Evolutionary conservation across 23 red algal genomes (phyloP).

Genomic region (Gracilaria gracilis): DNA sequence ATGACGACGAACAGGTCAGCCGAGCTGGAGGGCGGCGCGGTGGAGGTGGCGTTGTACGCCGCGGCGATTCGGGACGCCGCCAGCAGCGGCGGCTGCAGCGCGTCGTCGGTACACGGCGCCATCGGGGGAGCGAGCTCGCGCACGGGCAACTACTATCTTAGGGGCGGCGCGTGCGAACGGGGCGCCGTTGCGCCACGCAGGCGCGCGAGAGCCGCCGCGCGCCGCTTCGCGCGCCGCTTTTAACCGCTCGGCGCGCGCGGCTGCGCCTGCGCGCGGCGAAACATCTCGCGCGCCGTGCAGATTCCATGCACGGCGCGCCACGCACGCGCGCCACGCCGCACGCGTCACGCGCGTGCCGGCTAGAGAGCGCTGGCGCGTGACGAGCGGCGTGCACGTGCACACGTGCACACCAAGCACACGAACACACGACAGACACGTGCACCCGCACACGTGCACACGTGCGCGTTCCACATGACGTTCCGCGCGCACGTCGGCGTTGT

Average conservation of each 20-base stretch:
- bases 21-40: slow-evolving; percentile 26
- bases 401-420: too few relatives aligned
- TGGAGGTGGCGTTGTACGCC: slow-evolving; percentile 2
- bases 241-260: too few relatives aligned
- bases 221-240: too few relatives aligned
- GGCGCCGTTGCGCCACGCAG: not conserved
- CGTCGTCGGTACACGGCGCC: not conserved
- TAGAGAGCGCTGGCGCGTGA: too few relatives aligned
- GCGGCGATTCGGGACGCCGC: not conserved
- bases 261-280: too few relatives aligned
- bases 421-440: too few relatives aligned
- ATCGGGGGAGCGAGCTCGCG: too few relatives aligned
- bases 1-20: slow-evolving; percentile 55
- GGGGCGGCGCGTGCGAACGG: not conserved
- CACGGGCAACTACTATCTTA: too few relatives aligned
- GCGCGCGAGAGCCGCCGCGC: too few relatives aligned
- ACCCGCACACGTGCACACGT: not conserved
- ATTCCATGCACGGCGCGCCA: not conserved
- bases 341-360: not conserved
- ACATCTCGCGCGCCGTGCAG: slow-evolving; percentile 8
- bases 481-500: not conserved
- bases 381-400: not conserved
- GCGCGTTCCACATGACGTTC: not conserved
- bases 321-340: not conserved
- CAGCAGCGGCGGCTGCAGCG: not conserved